phyloP scores from a whole-genome alignment of 2,329 filamentous ascomycete species.

The Penicillium sp. region DNA sequence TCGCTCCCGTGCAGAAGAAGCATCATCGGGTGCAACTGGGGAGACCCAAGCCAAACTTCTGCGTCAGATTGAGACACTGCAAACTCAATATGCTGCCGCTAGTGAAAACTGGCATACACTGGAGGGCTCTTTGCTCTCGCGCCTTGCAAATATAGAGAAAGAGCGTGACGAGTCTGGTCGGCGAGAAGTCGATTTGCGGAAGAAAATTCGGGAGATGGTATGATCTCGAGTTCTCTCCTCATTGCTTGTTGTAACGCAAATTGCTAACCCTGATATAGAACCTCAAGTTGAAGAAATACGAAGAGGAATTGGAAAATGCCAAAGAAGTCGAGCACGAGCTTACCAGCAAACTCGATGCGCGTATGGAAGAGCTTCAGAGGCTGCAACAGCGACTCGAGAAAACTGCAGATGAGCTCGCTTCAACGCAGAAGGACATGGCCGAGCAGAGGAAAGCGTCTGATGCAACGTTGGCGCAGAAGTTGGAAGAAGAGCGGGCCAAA shows the following conservation, averaged over 20 bases:
- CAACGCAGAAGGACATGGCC: conserved; percentile 54
- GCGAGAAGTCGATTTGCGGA: conserved; percentile 80
- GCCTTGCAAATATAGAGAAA: conserved; percentile 74
- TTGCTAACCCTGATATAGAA: conserved; percentile 49
- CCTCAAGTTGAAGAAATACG: conserved; percentile 61
- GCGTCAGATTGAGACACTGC: conserved; percentile 89
- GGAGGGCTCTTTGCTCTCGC: conserved; percentile 75
- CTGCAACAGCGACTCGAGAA: conserved; percentile 42
- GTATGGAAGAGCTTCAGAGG: conserved; percentile 57
- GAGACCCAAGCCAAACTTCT: conserved; percentile 86
- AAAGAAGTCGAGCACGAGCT: conserved; percentile 42
- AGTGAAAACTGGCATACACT: conserved; percentile 98
- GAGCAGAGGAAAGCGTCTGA: conserved; percentile 59
- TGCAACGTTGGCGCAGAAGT: conserved; percentile 52
- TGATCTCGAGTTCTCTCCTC: conserved; percentile 31
- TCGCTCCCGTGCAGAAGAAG: conserved; percentile 81
- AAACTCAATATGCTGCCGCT: conserved; percentile 90
- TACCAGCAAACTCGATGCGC: conserved; percentile 57
- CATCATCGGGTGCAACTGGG: conserved; percentile 72
- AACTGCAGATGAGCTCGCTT: conserved; percentile 60
- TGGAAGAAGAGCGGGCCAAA: conserved; percentile 63
- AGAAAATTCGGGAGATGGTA: conserved; percentile 83
- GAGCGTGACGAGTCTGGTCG: conserved; percentile 82
- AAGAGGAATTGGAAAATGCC: conserved; percentile 77
- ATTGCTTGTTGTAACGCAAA: not conserved